Evolutionary conservation across 108 stramenopile genomes (phyloP).

Genomic region (Aurantiochytrium sp.): DNA sequence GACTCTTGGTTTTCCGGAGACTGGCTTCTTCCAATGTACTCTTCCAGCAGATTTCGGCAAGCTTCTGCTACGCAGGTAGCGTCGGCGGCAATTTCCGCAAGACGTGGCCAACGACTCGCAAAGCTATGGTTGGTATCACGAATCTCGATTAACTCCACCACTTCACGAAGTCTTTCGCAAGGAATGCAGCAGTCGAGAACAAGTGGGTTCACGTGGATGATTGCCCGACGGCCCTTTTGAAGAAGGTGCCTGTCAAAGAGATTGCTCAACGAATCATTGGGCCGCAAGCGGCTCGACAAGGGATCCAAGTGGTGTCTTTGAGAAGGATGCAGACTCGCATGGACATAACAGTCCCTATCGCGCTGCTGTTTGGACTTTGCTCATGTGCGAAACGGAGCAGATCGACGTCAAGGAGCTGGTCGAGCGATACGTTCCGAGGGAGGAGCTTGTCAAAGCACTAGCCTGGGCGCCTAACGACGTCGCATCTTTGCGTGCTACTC

Average conservation of each 20-base stretch:
- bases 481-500: neutral
- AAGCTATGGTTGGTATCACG: neutral
- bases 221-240: neutral
- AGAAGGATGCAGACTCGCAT: neutral
- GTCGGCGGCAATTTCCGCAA: neutral
- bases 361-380: neutral
- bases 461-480: constrained; percentile 3
- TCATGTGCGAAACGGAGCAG: constrained; percentile 2
- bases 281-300: neutral
- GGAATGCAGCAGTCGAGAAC: neutral
- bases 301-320: neutral
- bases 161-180: neutral
- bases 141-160: neutral
- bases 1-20: neutral
- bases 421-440: neutral
- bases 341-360: neutral
- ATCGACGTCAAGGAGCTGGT: constrained; percentile 16
- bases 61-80: neutral
- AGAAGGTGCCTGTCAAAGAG: neutral
- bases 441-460: neutral
- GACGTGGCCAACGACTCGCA: neutral
- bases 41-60: neutral
- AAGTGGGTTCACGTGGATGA: neutral
- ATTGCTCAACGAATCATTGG: neutral
- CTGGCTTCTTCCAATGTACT: neutral